These are phyloP conservation scores for Martiniozyma asiatica DNA, from an alignment of 1,139 yeast genomes.

Conservation along the genomic window DNA sequence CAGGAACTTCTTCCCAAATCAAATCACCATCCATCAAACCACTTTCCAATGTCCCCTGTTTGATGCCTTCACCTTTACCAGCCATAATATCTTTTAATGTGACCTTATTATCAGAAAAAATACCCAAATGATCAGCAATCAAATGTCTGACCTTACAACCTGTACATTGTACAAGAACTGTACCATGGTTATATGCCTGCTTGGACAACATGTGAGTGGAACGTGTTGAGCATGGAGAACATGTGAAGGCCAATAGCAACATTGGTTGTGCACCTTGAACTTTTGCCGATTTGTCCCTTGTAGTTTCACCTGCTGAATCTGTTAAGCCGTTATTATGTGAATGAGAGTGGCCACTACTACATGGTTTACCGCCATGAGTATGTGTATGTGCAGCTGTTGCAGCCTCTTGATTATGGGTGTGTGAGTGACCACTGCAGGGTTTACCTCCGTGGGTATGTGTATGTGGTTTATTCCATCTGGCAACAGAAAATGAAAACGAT, in stretches of 20 bases:
- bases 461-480: too few species aligned
- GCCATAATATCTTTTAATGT: slow-evolving; percentile 72
- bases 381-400: slow-evolving; percentile 5
- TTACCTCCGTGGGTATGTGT: too few species aligned
- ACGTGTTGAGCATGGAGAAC: slow-evolving; percentile 75
- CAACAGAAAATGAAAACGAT: too few species aligned
- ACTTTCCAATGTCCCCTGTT: slow-evolving; percentile 40
- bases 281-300: too few species aligned
- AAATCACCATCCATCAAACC: too few species aligned
- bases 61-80: slow-evolving; percentile 64
- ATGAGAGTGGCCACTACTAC: slow-evolving; percentile 7
- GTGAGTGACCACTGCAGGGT: too few species aligned
- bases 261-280: slow-evolving; percentile 52
- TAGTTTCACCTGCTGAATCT: background rate
- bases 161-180: slow-evolving; percentile 86
- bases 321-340: too few species aligned
- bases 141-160: slow-evolving; percentile 80
- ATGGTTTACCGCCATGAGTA: slow-evolving; percentile 4
- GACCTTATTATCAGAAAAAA: slow-evolving; percentile 64
- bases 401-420: too few species aligned
- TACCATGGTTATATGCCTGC: slow-evolving; percentile 80
- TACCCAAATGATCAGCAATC: slow-evolving; percentile 85
- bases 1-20: slow-evolving; percentile 65
- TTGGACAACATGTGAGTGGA: slow-evolving; percentile 83
- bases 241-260: slow-evolving; percentile 82